A percentile compares a stretch with the other conserved stretches of the same genome.
phyloP scores from a whole-genome alignment of 805 yeast species.

The Kodamaea hsintzibuensis region DNA sequence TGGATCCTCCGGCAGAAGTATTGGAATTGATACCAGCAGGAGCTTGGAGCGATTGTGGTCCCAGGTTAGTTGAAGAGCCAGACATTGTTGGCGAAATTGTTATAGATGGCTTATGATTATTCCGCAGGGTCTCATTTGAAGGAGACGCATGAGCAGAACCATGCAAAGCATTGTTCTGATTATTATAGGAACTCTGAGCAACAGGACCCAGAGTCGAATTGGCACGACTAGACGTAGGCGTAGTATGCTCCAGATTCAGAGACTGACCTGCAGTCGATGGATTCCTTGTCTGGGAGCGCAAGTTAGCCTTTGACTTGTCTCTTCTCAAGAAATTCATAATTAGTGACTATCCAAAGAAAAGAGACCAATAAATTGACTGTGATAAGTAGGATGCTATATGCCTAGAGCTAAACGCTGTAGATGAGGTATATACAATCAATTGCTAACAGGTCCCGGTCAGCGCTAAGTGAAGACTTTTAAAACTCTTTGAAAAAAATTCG shows the following conservation, averaged over 20 bases:
- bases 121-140: neutral
- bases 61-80: neutral
- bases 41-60: neutral
- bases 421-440: neutral
- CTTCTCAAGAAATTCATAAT: constrained; percentile 27
- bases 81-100: constrained; percentile 12
- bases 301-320: constrained; percentile 22
- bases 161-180: neutral
- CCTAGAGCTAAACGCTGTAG: neutral
- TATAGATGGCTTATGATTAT: neutral
- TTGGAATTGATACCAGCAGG: neutral
- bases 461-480: neutral
- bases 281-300: constrained; percentile 6
- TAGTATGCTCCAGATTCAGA: neutral
- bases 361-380: neutral
- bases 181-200: neutral
- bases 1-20: neutral
- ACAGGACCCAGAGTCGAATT: constrained; percentile 3
- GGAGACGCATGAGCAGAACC: neutral
- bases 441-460: neutral
- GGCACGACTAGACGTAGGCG: constrained; percentile 2
- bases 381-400: neutral
- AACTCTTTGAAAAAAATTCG: neutral
- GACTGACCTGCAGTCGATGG: constrained; percentile 10
- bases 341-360: neutral